Evolutionary conservation across 441 rosid species (phyloP), one percentile per base, ranked within the genome.

Genomic region (Oxalis stricta): DNA sequence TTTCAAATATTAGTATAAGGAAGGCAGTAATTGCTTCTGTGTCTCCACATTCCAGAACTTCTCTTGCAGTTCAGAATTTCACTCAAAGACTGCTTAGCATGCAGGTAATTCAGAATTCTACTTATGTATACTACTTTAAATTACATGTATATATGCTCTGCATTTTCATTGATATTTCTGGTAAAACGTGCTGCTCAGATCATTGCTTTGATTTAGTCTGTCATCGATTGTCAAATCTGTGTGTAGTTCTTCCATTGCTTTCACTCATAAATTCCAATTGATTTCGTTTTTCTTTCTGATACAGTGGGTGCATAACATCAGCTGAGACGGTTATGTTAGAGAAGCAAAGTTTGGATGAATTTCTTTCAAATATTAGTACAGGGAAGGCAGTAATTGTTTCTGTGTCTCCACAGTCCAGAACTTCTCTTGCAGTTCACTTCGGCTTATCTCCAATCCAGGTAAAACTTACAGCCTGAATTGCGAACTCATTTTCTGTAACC

Each of bases 311-410:
- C 61, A 82, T 91, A 36, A 86, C 99, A n/a, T 79, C 99, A 2
- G 96, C 96, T 0, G 99, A 91, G 71, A 77, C 95, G 0, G 82
- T 86, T 48, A 81, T 91, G 95, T 95, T 91, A 7, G 95, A 91
- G 85, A 91, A 83, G 66, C 96, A 91, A 58, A 83, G 96, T 69
- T 71, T 73, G 63, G 88, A 79, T 21, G 99, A 81, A 56, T 86
- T 91, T 50, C 73, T 91, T 47, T 72, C 81, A 16, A 74, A 74
- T 29, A 64, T 84, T 35, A 50, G 62, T 48, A 69, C 65, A 47
- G 77, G 77, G 56, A 91, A 74, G 48, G 63, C 74, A 3, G 70
- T 81, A 13, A 35, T 86, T 33, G 69, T 91, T 4, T 91, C 95
- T 0, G 41, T 86, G 28, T 86, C 99, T 15, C 89, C 93, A 3